phyloP scores from a whole-genome alignment of 805 yeast genomes.

The Wickerhamiella brachini region DNA sequence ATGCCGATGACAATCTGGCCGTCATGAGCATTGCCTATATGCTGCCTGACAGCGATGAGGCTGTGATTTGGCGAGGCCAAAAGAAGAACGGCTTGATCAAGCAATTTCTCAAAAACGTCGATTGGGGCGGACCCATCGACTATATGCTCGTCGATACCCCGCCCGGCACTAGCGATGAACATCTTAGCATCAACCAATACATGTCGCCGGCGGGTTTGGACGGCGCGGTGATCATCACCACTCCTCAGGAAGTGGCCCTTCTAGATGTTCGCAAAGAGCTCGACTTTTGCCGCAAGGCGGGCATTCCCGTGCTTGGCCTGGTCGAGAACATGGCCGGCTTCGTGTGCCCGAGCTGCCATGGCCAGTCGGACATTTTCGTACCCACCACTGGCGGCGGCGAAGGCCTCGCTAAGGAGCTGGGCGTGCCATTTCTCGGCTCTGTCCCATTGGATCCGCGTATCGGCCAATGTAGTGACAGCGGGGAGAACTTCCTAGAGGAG shows the following conservation, averaged over 20 bases:
- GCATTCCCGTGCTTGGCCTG: constrained; percentile 69
- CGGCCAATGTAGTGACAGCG: constrained; percentile 76
- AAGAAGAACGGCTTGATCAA: constrained; percentile 88
- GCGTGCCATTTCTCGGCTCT: constrained; percentile 69
- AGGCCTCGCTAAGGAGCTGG: constrained; percentile 64
- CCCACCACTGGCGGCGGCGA: constrained; percentile 97
- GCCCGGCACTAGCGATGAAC: constrained; percentile 98
- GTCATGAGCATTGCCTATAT: constrained; percentile 90
- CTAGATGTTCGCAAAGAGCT: constrained; percentile 92
- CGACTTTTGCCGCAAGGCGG: constrained; percentile 86
- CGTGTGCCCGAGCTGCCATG: constrained; percentile 89
- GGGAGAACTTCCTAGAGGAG: constrained; percentile 62
- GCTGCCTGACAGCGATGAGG: constrained; percentile 87
- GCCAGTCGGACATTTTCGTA: constrained; percentile 77
- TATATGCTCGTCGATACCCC: constrained; percentile 91
- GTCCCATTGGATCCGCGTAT: constrained; percentile 95
- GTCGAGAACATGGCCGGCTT: constrained; percentile 98
- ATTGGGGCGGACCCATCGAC: constrained; percentile 69
- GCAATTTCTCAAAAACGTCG: constrained; percentile 85
- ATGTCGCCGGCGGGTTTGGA: constrained; percentile 83
- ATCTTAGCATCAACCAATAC: constrained; percentile 74
- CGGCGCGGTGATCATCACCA: constrained; percentile 89
- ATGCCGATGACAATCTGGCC: constrained; percentile 87
- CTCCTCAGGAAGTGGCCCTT: constrained; percentile 95
- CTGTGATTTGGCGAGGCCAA: constrained; percentile 95